Conservation (phyloP, 805 yeast species). For the Metschnikowia cubensis region DNA sequence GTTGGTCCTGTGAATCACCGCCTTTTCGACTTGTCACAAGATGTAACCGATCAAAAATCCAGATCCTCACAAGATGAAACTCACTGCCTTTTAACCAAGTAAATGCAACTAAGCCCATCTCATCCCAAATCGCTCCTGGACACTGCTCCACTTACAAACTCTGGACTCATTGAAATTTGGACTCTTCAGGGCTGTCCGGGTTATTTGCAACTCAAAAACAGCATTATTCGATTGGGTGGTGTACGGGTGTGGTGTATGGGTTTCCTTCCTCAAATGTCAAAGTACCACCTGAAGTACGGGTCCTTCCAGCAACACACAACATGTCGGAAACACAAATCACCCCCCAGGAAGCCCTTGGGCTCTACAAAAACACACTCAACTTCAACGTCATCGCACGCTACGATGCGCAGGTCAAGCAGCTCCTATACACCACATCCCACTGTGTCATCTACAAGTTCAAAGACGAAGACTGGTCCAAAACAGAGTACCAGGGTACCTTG, state of each 20-base stretch:
- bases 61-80: no score
- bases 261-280: neutral
- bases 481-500: conserved; percentile 67
- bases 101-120: no score
- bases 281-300: no score
- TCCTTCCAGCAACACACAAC: neutral
- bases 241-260: neutral
- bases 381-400: conserved; percentile 75
- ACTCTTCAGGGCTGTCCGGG: no score
- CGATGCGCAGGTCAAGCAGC: conserved; percentile 66
- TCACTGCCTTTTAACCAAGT: no score
- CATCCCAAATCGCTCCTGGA: no score
- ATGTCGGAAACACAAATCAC: conserved; percentile 28
- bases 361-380: conserved; percentile 64
- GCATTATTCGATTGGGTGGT: neutral
- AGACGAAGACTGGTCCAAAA: conserved; percentile 62
- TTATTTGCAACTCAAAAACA: no score
- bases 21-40: no score
- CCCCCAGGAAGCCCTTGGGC: conserved; percentile 47
- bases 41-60: no score
- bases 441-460: conserved; percentile 67
- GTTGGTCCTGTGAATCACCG: no score
- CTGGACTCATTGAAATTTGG: no score
- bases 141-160: no score
- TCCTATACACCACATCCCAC: conserved; percentile 66